Percentiles rank a stretch among this genome's conserved stretches.
Conservation (phyloP, 768 basidiomycete genomes). For the Suillus discolor region DNA sequence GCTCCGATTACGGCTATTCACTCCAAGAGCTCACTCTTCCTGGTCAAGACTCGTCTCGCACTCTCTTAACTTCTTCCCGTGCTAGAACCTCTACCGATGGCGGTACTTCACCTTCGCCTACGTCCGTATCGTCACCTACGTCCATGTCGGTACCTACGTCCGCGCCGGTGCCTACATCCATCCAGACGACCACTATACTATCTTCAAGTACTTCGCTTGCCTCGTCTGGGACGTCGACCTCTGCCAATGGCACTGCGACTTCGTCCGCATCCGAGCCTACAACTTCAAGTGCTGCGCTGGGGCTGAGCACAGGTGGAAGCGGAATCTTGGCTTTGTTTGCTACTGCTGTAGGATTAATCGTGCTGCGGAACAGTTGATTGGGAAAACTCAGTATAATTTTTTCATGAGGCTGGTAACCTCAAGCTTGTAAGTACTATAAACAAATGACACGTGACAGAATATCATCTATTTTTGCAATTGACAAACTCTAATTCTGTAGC, state of each 20-base stretch:
- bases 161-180: background rate
- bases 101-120: background rate
- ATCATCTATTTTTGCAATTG: too few species aligned
- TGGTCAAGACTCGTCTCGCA: conserved; percentile 24
- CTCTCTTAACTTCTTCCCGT: conserved; percentile 5
- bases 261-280: background rate
- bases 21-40: conserved; percentile 27
- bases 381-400: background rate
- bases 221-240: background rate
- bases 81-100: background rate
- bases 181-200: background rate
- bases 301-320: background rate
- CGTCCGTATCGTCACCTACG: background rate
- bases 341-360: background rate
- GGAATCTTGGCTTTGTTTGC: background rate
- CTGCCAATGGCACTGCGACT: background rate
- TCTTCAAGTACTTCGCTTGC: background rate
- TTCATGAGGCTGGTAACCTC: background rate
- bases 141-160: background rate
- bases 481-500: too few species aligned
- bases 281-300: background rate
- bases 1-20: conserved; percentile 27
- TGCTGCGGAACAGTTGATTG: background rate
- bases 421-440: too few species aligned
- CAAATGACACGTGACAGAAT: too few species aligned